Percentiles rank a stretch among this genome's conserved stretches.
Evolutionary conservation across 768 basidiomycete species (phyloP).

Genomic region (Rhodotorula kratochvilovae): DNA sequence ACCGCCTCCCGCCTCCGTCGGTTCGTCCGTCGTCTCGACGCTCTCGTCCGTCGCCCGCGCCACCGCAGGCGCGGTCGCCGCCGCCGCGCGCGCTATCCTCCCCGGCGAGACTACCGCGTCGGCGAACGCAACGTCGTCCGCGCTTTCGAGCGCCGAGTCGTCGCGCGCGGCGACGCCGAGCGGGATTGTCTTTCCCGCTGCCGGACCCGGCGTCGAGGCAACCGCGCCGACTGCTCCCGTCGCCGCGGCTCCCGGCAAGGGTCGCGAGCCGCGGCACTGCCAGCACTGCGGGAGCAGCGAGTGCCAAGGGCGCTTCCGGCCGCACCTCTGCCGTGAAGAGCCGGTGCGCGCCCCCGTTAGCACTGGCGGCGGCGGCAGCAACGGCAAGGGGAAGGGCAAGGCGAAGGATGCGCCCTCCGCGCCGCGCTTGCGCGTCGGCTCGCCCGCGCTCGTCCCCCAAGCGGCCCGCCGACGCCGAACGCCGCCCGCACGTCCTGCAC

Average conservation of each 20-base stretch:
- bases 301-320: not conserved
- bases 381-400: constrained; percentile 3
- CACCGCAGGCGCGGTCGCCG: not conserved
- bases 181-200: not conserved
- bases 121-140: not conserved
- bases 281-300: not conserved
- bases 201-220: not conserved
- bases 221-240: not conserved
- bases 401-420: too few species aligned
- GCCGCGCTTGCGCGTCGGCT: not conserved
- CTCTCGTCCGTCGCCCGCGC: not conserved
- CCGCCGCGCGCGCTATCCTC: not conserved
- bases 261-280: not conserved
- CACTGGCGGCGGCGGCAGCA: not conserved
- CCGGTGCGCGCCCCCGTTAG: too few species aligned
- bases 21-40: not conserved
- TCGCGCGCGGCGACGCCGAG: too few species aligned
- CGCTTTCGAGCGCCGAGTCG: not conserved
- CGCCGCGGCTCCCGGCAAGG: not conserved
- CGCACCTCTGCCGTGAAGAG: not conserved
- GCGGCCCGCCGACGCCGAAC: not conserved
- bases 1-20: not conserved
- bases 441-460: not conserved
- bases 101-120: not conserved
- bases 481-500: not conserved